These are phyloP conservation scores for Acanthamoeba royreba DNA, from an alignment of 208 protist species.

Conservation along the genomic window DNA sequence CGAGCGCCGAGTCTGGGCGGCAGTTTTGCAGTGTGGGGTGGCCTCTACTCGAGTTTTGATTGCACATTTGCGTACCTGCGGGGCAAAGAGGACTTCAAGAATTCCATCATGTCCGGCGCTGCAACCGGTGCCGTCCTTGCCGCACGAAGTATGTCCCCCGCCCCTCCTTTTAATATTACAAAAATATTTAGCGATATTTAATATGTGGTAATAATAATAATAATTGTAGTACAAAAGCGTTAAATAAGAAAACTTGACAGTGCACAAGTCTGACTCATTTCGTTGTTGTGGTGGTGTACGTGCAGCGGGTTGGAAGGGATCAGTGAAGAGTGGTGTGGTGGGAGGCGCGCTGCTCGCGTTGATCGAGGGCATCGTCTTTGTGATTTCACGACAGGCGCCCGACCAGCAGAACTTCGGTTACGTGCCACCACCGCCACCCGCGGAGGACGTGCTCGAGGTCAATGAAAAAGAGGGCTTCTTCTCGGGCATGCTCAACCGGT, in stretches of 20 bases:
- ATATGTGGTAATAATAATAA: no score
- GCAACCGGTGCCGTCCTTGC: conserved; percentile 18
- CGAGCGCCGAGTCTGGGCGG: background rate
- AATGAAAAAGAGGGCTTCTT: background rate
- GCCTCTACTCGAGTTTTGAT: conserved; percentile 47
- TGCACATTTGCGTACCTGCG: conserved; percentile 13
- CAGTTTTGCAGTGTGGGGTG: conserved; percentile 46
- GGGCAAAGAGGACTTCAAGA: conserved; percentile 41
- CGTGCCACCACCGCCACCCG: background rate
- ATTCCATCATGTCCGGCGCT: conserved; percentile 49
- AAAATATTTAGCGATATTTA: no score
- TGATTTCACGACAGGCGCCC: conserved; percentile 7
- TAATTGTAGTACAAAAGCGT: no score
- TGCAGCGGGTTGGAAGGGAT: conserved; percentile 35
- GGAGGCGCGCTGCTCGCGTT: conserved; percentile 6
- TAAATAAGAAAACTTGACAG: no score
- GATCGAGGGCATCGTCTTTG: conserved; percentile 39
- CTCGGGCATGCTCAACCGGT: background rate
- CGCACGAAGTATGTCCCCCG: conserved; percentile 31
- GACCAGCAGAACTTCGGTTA: background rate
- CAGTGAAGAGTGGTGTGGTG: conserved; percentile 26
- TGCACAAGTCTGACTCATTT: no score
- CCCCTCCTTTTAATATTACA: no score
- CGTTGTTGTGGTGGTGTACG: background rate
- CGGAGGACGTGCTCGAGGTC: conserved; percentile 17